Evolutionary conservation across 177 flowering plant species (phyloP), one percentile per base, ranked within the genome.

Genomic region (Vitis hybrid): DNA sequence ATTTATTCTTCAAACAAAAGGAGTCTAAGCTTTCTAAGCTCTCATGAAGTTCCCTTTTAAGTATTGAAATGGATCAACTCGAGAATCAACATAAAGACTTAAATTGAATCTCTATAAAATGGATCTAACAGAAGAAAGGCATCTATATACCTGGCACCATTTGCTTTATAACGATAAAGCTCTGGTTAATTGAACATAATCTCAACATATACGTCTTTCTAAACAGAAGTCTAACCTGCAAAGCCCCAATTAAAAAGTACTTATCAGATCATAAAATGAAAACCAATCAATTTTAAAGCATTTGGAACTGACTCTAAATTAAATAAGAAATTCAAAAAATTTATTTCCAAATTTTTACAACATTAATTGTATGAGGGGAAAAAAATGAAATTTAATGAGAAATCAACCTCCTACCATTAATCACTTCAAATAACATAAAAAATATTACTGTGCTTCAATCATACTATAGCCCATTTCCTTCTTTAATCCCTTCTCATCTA

Each of bases 401-500:
- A 54, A 27, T 8, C 27, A 3, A 51, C 15, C 57, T 15, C 19
- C 2, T 9, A 18, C 30, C 30, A 27, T 27, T 8, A 19, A 46
- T 52, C 49, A 35, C 24, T 58, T 16, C 59, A 30, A 14, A 48
- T 58, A 14, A 64, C 10, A 21, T 35, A 48, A 32, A 56, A 62
- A 30, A 10, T 19, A 60, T 60, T 15, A 66, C 6, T 24, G 64
- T 50, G 72, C 61, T 66, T 76, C 75, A 68, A 83, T 66, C 65
- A 75, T 66, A 77, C 89, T 86, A 70, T 49, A 82, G 27, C 85
- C 89, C 19, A 18, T 64, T 11, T 64, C 72, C 78, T 83, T 83
- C 72, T 60, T 82, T 74, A 82, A 60, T 58, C 76, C 77, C 77
- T 79, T 80, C 58, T 66, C 73, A 21, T 67, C 80, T 71, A 81